Evolutionary conservation across 495 filamentous ascomycete genomes (phyloP), one percentile per base, ranked within the genome.

Genomic region (Pyrenopolyporus hunteri): DNA sequence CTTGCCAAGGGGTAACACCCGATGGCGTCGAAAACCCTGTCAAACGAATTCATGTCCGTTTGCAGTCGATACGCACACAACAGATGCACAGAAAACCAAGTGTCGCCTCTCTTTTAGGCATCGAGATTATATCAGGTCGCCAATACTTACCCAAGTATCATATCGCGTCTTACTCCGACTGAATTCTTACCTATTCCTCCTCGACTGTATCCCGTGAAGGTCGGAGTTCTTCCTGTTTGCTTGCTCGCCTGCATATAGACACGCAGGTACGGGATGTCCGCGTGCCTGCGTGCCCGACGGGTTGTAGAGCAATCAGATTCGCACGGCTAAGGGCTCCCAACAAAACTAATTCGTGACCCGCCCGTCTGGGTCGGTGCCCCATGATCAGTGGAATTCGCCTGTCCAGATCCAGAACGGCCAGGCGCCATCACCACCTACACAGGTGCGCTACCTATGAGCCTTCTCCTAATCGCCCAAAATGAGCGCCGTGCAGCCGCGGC

Each of bases 1-100:
- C 45, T 47, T 53, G 40, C 33, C 46, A 66, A n/a, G 57, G 55
- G 63, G 63, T 66, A 60, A 59, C 57, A 66, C 63, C 63, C 63
- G 63, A 60, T 37, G 32, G 57, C 46, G 43, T 60, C 56, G 63
- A 51, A 60, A 52, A 60, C 51, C n/a, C 45, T 50, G 56, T 59
- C 56, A 59, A 47, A 59, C 50, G 49, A 32, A n/a, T n/a, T 32
- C 14, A 29, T 33, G 29, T 51, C 23, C 36, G 5, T 36, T 51
- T 31, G 52, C 19, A 44, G 28, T 43, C 17, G 35, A 33, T 50
- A 44, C 55, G 19, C 35, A 35, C 20, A 43, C 25, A 36, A 19
- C 29, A 35, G 17, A n/a, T 23, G 14, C 50, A 43, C 39, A 40
- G 40, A 17, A 45, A 37, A 14, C 20, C 20, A 43, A 57, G 25